Evolutionary conservation across 441 rosid genomes (phyloP).

Genomic region (Adansonia madagascariensis): DNA sequence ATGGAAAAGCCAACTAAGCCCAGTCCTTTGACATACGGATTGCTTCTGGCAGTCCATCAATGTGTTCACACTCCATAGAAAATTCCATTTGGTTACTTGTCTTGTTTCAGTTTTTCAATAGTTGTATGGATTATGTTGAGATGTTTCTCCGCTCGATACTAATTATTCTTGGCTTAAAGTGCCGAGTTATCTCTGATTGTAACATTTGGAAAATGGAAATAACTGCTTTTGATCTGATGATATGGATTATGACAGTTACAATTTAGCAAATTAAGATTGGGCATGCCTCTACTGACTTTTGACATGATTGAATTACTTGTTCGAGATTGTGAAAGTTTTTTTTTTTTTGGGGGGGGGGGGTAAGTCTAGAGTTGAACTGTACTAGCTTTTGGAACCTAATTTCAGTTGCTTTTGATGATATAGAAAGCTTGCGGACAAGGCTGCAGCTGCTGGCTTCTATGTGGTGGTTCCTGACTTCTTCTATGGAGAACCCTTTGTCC

Average conservation of each 20-base stretch:
- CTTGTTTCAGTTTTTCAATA: not conserved
- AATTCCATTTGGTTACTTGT: not conserved
- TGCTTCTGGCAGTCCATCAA: too few relatives aligned
- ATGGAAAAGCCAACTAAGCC: too few relatives aligned
- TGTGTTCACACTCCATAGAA: not conserved
- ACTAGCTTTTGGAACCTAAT: slow-evolving; percentile 6
- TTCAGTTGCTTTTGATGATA: slow-evolving; percentile 12
- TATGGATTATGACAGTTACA: too few relatives aligned
- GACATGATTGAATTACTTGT: not conserved
- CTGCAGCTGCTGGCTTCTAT: slow-evolving; percentile 68
- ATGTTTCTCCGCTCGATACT: not conserved
- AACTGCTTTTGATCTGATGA: too few relatives aligned
- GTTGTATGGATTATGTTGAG: not conserved
- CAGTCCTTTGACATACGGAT: too few relatives aligned
- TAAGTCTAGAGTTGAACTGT: not conserved
- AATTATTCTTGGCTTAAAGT: not conserved
- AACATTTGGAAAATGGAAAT: too few relatives aligned
- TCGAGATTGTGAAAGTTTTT: not conserved
- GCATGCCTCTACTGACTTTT: not conserved
- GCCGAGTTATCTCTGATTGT: not conserved
- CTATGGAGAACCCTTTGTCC: slow-evolving; percentile 58
- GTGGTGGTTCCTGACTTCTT: slow-evolving; percentile 76
- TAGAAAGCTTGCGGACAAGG: slow-evolving; percentile 69
- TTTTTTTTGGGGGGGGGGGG: too few relatives aligned
- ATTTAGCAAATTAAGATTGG: too few relatives aligned